phyloP scores from a whole-genome alignment of 2,329 filamentous ascomycete species.

The Pyrenophora teres region DNA sequence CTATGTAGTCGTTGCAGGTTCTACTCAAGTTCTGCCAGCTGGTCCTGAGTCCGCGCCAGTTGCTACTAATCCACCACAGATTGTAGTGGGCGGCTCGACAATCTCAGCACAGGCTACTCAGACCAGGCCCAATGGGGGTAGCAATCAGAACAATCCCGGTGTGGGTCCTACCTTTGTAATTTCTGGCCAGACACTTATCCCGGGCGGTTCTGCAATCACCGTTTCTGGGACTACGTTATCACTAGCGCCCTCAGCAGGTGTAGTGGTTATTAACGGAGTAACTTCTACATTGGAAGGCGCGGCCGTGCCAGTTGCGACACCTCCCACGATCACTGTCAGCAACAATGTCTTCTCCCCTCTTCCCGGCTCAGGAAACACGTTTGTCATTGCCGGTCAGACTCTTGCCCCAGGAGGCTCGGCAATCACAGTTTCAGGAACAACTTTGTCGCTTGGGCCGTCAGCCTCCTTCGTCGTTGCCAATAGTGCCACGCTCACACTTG shows the following conservation, averaged over 20 bases:
- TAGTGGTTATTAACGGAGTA: slow-evolving; percentile 40
- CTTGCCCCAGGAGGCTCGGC: slow-evolving; percentile 41
- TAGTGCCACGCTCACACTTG: slow-evolving; percentile 41
- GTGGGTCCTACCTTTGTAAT: slow-evolving; percentile 43
- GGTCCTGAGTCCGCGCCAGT: slow-evolving; percentile 1
- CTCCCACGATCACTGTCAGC: slow-evolving; percentile 22
- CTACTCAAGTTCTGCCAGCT: slow-evolving; percentile 39
- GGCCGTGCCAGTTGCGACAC: slow-evolving; percentile 15
- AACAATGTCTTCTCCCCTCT: slow-evolving; percentile 30
- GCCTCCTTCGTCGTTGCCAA: slow-evolving; percentile 39
- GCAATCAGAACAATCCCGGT: slow-evolving; percentile 3
- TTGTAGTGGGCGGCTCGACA: slow-evolving; percentile 39
- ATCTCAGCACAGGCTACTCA: slow-evolving; percentile 21
- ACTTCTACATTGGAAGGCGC: slow-evolving; percentile 42
- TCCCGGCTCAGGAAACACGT: slow-evolving; percentile 40
- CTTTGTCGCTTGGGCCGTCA: slow-evolving; percentile 35
- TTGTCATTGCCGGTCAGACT: slow-evolving; percentile 45
- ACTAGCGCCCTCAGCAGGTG: slow-evolving; percentile 31
- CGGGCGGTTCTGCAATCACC: slow-evolving; percentile 40
- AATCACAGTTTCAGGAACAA: slow-evolving; percentile 40
- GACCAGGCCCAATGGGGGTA: not conserved
- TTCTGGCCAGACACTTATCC: slow-evolving; percentile 45
- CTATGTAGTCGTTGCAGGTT: slow-evolving; percentile 48
- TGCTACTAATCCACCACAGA: slow-evolving; percentile 16
- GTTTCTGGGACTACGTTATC: slow-evolving; percentile 41